Base-by-base conservation (phyloP, 371 early-diverging fungal species). In the Mucor lusitanicus region DNA sequence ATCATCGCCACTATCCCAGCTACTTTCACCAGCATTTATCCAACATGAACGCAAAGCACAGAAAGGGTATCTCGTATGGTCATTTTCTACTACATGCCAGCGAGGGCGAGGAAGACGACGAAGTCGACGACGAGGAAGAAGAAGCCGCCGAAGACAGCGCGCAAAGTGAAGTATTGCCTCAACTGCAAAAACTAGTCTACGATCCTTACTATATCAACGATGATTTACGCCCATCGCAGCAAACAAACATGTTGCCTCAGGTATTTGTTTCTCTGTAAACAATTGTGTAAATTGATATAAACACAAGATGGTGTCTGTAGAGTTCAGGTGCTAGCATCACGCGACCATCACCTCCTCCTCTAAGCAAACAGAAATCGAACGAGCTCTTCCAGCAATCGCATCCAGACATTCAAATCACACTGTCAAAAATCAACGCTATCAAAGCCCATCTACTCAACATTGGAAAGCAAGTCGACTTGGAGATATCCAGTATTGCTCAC, bases 401-500 rank as follows among this genome's bases (percentile, higher is more conserved):
- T 93, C 95, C 94, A 1, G 84, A 85, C 21, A 72, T 84, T 25
- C 78, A 87, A 15, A 76, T 95, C 39, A 93, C 92, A 0, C 73
- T 94, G 35, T 87, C 87, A 56, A 90, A 93, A 69, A 93, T 95
- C 39, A 83, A 94, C 6, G 82, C 82, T 27, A 72, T 93, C 63
- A 95, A 95, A 61, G 40, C 67, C 0, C 82, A 85, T 58, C 59
- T 95, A 48, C 63, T 93, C 15, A 81, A 75, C 30, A 73, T 78
- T 23, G 75, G 72, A 6, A 68, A 65, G 46, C 62, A 58, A 6
- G 66, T 74, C 64, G 91, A 95, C 72, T 77, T 96, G 53, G 98
- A 98, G 73, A 76, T 96, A n/a, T 94, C 96, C 3, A 94, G 91
- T 40, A 88, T 96, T 15, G 96, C 98, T 0, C 84, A 87, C 42